A percentile compares a stretch with the other conserved stretches of the same genome.
Evolutionary conservation across 1,284 basidiomycete species (phyloP).

Genomic region (Cronartium quercuum): DNA sequence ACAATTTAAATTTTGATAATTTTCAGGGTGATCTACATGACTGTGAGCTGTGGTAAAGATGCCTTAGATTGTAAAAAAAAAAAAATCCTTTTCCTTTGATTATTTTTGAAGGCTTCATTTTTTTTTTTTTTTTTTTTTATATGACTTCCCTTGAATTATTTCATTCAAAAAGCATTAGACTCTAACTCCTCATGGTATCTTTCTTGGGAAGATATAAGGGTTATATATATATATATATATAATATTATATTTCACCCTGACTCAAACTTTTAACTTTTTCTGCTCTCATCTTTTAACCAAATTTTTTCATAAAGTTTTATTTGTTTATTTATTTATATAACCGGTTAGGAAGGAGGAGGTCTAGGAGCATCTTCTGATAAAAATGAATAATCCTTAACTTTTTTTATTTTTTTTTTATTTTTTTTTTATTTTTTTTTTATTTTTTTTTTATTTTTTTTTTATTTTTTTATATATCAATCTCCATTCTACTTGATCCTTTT

Average conservation of each 20-base stretch:
- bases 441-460: not conserved
- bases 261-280: not conserved
- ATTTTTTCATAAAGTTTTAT: too few species aligned
- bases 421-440: not conserved
- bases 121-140: not conserved
- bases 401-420: not conserved
- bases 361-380: too few species aligned
- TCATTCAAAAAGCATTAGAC: not conserved
- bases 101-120: not conserved
- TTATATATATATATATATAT: not conserved
- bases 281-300: not conserved
- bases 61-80: not conserved
- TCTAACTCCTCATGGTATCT: too few species aligned
- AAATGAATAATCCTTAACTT: too few species aligned
- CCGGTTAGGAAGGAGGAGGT: too few species aligned
- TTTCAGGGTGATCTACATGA: too few species aligned
- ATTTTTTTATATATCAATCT: not conserved
- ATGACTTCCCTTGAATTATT: not conserved
- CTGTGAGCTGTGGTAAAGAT: not conserved
- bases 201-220: not conserved
- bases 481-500: not conserved
- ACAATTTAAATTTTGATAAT: too few species aligned
- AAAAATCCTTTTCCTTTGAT: not conserved
- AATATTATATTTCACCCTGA: not conserved
- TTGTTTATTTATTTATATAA: too few species aligned